Conservation (phyloP, 2,329 filamentous ascomycete genomes). For the Chrysoporthe puriensis region DNA sequence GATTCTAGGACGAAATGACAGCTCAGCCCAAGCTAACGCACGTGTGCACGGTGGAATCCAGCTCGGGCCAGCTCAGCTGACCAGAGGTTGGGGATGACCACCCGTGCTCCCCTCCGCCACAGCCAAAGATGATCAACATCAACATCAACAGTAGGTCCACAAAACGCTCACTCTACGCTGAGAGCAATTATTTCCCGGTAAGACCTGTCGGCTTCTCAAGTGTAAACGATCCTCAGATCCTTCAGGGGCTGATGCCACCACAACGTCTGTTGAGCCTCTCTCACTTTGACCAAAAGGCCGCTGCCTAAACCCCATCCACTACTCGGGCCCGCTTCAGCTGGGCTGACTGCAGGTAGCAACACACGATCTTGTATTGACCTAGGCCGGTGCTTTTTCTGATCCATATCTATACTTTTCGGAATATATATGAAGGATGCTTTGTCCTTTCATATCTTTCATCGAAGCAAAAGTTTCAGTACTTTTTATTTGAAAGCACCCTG, state of each 20-base stretch:
- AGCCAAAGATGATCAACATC: not conserved
- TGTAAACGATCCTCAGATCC: not conserved
- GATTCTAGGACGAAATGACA: not conserved
- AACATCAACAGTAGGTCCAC: constrained; percentile 2
- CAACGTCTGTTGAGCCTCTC: not conserved
- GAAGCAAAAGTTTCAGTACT: not conserved
- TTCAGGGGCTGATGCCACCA: not conserved
- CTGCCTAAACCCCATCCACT: not conserved
- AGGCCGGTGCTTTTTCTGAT: not conserved
- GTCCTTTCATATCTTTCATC: not conserved
- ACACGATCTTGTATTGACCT: not conserved
- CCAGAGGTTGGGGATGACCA: not conserved
- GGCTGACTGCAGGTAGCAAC: not conserved
- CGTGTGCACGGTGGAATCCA: not conserved
- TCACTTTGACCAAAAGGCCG: not conserved
- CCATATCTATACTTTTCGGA: not conserved
- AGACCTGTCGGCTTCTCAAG: not conserved
- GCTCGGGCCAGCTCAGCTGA: not conserved
- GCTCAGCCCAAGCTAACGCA: not conserved
- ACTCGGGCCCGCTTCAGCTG: not conserved
- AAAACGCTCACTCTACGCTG: not conserved
- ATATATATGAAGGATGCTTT: not conserved
- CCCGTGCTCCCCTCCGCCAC: not conserved
- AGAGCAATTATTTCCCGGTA: not conserved
- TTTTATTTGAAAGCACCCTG: not conserved